phyloP scores from a whole-genome alignment of 2,329 filamentous ascomycete species.

The Colletotrichum camelliae region DNA sequence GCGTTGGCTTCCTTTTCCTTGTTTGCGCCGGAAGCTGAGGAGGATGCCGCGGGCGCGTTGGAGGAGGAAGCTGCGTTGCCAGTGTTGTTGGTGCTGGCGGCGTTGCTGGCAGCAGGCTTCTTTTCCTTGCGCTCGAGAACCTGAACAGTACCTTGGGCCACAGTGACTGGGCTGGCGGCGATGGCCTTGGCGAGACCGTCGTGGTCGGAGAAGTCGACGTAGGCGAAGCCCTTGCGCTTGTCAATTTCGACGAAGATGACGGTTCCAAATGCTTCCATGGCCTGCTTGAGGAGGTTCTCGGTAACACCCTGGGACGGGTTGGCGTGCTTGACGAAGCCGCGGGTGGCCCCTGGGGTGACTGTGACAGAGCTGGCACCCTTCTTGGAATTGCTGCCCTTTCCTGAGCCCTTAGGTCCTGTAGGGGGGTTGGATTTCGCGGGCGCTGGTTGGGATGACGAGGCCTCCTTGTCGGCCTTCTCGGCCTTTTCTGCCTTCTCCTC shows the following conservation, averaged over 20 bases:
- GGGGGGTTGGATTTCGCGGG: conserved; percentile 13
- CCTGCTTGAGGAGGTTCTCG: conserved; percentile 76
- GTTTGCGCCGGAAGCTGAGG: background rate
- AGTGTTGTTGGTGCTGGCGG: conserved; percentile 18
- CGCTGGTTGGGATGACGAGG: conserved; percentile 3
- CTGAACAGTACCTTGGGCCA: conserved; percentile 86
- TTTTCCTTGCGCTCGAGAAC: conserved; percentile 82
- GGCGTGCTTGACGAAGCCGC: conserved; percentile 81
- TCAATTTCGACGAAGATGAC: conserved; percentile 89
- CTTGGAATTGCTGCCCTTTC: conserved; percentile 28
- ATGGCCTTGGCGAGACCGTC: conserved; percentile 79
- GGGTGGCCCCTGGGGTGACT: conserved; percentile 56
- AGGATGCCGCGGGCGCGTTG: background rate
- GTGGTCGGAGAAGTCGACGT: conserved; percentile 83
- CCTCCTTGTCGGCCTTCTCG: conserved; percentile 14
- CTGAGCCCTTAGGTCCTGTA: conserved; percentile 28
- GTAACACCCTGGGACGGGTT: conserved; percentile 93
- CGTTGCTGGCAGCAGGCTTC: conserved; percentile 36
- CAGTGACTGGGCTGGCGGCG: conserved; percentile 78
- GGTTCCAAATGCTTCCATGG: conserved; percentile 75
- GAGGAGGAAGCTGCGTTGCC: background rate
- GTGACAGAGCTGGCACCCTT: conserved; percentile 31
- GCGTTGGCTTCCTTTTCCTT: conserved; percentile 7
- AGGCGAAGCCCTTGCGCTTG: conserved; percentile 92
- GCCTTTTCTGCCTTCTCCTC: conserved; percentile 11